Percentiles rank a stretch among this genome's conserved stretches.
Evolutionary conservation across 2,329 filamentous ascomycete genomes (phyloP).

Genomic region (Proliferodiscus dingleyae): DNA sequence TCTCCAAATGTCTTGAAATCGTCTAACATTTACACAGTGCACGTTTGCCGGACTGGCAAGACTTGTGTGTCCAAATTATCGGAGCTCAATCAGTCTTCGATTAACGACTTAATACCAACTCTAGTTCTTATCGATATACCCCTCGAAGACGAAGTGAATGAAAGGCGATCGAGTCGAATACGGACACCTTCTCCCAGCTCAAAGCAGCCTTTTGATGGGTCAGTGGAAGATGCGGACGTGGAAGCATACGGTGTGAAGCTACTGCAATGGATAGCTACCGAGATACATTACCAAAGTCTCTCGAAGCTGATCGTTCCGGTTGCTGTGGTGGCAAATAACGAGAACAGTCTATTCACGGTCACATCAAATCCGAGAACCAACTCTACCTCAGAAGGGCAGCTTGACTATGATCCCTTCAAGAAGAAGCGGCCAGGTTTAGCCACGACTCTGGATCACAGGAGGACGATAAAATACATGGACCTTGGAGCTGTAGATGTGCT

Average conservation of each 20-base stretch:
- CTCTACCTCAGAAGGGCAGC: constrained; percentile 17
- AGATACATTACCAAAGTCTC: constrained; percentile 44
- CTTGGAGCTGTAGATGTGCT: constrained; percentile 84
- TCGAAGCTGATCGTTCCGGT: constrained; percentile 46
- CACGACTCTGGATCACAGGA: constrained; percentile 40
- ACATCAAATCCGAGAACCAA: constrained; percentile 16
- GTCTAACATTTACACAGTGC: constrained; percentile 38
- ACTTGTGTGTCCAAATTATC: constrained; percentile 48
- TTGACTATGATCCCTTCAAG: constrained; percentile 15
- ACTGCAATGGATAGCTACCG: constrained; percentile 42
- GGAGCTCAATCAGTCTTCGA: constrained; percentile 43
- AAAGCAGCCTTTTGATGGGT: constrained; percentile 35
- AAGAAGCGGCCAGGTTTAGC: constrained; percentile 32
- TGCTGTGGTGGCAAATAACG: constrained; percentile 35
- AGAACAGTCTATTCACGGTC: constrained; percentile 14
- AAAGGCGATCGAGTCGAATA: constrained; percentile 29
- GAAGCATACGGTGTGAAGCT: constrained; percentile 45
- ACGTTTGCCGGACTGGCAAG: constrained; percentile 47
- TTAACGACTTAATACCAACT: constrained; percentile 45
- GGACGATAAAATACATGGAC: constrained; percentile 71
- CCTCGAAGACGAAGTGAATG: constrained; percentile 34
- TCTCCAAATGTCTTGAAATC: constrained; percentile 1
- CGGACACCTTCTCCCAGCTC: constrained; percentile 30
- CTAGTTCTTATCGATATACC: constrained; percentile 51
- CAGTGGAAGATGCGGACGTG: constrained; percentile 36